A percentile compares a stretch with the other conserved stretches of the same genome.
phyloP scores from a whole-genome alignment of 2,329 filamentous ascomycete genomes.

The Apiospora saccharicola region DNA sequence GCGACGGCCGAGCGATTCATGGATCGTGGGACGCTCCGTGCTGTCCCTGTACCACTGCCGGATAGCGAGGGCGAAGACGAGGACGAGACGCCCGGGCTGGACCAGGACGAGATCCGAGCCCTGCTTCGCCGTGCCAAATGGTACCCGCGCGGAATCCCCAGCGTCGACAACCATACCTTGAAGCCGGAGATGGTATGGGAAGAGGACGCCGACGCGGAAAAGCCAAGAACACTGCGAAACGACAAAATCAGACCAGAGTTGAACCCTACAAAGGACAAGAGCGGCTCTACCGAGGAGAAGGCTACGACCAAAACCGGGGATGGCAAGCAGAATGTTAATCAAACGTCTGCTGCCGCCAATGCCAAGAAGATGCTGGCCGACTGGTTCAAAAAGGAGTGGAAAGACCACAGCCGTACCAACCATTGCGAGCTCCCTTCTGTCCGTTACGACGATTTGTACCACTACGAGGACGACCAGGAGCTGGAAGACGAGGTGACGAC shows the following conservation, averaged over 20 bases:
- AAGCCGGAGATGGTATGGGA: background rate
- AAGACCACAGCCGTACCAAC: background rate
- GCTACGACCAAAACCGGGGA: too few relatives aligned
- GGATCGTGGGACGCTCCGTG: slow-evolving; percentile 28
- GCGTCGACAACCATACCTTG: background rate
- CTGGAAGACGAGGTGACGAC: background rate
- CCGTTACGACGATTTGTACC: background rate
- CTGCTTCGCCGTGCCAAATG: background rate
- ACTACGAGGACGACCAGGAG: background rate
- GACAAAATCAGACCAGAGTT: background rate
- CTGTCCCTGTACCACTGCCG: background rate
- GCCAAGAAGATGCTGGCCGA: background rate
- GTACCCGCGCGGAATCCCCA: background rate
- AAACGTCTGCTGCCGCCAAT: background rate
- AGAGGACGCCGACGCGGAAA: background rate
- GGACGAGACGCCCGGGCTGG: background rate
- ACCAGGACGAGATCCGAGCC: background rate
- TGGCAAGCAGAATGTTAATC: background rate
- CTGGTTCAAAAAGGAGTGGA: slow-evolving; percentile 5
- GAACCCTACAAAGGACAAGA: too few relatives aligned
- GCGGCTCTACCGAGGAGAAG: background rate
- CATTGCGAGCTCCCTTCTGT: background rate
- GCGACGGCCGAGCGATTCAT: slow-evolving; percentile 32
- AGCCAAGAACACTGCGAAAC: background rate
- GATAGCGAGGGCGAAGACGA: background rate